Percentiles rank a stretch among this genome's conserved stretches.
Conservation (phyloP, 139 green algal genomes). For the Micractinium conductrix region DNA sequence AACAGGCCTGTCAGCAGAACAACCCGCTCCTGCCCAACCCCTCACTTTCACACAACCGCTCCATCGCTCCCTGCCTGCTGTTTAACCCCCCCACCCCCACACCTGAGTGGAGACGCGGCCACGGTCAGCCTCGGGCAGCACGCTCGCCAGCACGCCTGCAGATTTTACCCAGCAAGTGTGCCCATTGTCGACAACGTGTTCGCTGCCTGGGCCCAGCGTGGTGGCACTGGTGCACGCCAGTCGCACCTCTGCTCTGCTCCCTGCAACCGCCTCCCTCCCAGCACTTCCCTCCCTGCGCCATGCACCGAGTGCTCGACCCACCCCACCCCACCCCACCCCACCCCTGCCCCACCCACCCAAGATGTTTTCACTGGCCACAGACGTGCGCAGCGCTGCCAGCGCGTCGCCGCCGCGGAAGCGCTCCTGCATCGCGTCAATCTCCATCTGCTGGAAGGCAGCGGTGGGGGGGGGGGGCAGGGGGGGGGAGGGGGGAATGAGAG, state of each 20-base stretch:
- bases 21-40: too few species aligned
- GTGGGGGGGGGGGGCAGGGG: neutral
- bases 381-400: neutral
- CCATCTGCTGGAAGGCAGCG: neutral
- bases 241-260: too few species aligned
- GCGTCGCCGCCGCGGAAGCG: conserved; percentile 9
- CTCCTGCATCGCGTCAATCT: conserved; percentile 1
- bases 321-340: neutral
- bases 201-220: too few species aligned
- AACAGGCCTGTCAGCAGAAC: too few species aligned
- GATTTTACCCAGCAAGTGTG: too few species aligned
- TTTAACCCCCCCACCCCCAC: too few species aligned
- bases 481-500: neutral
- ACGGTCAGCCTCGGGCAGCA: neutral
- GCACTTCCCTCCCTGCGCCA: too few species aligned
- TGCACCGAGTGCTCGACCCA: neutral
- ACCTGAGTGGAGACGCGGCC: neutral
- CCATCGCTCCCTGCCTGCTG: too few species aligned
- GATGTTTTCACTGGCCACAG: neutral
- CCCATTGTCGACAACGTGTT: too few species aligned
- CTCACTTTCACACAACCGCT: too few species aligned
- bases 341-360: neutral
- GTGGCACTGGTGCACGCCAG: too few species aligned
- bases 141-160: neutral
- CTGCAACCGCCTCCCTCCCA: too few species aligned